phyloP scores from a whole-genome alignment of 495 filamentous ascomycete species.

The Talaromyces stipitatus region DNA sequence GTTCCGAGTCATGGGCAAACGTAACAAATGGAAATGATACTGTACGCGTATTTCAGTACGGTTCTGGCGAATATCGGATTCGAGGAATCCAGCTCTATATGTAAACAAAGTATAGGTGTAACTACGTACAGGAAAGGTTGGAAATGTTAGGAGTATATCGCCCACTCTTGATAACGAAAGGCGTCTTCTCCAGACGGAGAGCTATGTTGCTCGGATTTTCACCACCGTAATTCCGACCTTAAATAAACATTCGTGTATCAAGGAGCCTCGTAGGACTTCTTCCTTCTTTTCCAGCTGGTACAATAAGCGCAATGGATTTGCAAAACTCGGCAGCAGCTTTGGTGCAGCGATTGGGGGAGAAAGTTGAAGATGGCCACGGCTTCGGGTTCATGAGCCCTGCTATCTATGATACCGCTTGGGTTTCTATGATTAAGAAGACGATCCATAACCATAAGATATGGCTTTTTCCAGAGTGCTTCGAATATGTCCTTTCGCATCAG shows the following conservation, averaged over 20 bases:
- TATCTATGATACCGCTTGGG: conserved; percentile 42
- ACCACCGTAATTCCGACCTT: not conserved
- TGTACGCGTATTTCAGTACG: not conserved
- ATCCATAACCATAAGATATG: conserved; percentile 11
- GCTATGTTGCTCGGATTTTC: not conserved
- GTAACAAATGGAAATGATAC: not conserved
- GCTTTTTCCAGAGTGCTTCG: conserved; percentile 29
- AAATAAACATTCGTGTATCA: not conserved
- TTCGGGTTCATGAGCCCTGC: conserved; percentile 21
- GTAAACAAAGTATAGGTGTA: not conserved
- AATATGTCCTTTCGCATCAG: conserved; percentile 18
- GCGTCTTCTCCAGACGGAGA: not conserved
- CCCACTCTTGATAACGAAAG: not conserved
- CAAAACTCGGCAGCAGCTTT: not conserved
- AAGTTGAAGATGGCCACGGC: conserved; percentile 9
- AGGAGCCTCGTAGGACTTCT: not conserved
- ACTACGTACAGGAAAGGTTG: not conserved
- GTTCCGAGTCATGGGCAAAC: not conserved
- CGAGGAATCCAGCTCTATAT: not conserved
- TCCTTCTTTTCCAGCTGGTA: not conserved
- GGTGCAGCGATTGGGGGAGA: not conserved
- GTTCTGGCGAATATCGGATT: not conserved
- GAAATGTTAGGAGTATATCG: not conserved
- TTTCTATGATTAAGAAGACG: conserved; percentile 30
- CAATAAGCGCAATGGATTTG: not conserved